Base-by-base conservation (phyloP, 2,329 filamentous ascomycete genomes). In the Xylaria sp. region DNA sequence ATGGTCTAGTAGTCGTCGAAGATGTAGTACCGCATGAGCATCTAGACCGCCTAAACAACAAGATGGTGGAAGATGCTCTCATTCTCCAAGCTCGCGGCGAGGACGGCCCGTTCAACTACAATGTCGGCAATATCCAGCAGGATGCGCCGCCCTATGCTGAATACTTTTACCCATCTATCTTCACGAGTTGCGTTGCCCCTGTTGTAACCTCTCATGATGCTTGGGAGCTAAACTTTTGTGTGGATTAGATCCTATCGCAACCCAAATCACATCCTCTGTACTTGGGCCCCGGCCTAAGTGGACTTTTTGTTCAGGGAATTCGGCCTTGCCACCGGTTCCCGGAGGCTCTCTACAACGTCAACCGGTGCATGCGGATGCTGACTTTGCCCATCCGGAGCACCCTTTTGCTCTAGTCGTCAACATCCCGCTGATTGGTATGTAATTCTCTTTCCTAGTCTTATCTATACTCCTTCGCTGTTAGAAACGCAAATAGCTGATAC, bases 81-180 rank as follows among this genome's bases (percentile, higher is more conserved):
- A 73, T 76, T 3, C 79, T 90, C 2, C 85, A 86, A 65, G 80
- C 79, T 0, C 78, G 81, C 36, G 86, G 86, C 1, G 82, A 88
- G 21, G 81, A 86, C 17, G 83, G 84, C 0, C 86, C 86, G 0
- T 90, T 85, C 80, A 90, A 90, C 71, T 90, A 90, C 74, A 89
- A 90, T 73, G 83, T 83, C 56, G 86, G 85, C 1, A 90, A 89
- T 69, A 80, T 89, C 39, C 88, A 90, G 69, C 88, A 90, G 74
- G 87, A 89, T 70, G 81, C 88, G 0, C 86, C 86, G 0, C 82
- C 86, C 1, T 82, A 84, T 0, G 77, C 79, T 0, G 77, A 85
- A 51, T 84, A 81, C 69, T 87, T 88, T 62, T 78, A 81, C 19
- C 76, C 81, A 0, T 79, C 79, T 3, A 85, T 90, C 30, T 88